These are phyloP conservation scores for Fraxinus paxiana DNA, from an alignment of 305 asterid species.

Conservation along the genomic window DNA sequence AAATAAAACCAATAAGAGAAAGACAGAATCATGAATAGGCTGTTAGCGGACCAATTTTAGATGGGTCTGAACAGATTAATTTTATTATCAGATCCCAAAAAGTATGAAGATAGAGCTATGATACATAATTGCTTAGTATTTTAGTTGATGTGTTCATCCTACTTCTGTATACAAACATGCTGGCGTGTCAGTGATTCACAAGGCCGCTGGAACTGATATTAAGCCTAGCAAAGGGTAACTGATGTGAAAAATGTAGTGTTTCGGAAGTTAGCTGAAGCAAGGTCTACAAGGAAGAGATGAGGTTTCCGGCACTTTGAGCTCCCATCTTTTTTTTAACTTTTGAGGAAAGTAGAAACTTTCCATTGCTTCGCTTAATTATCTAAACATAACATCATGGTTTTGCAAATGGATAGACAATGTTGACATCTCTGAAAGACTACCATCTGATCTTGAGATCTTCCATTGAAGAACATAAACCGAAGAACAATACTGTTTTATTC, in stretches of 20 bases:
- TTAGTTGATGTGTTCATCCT: neutral
- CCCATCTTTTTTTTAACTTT: neutral
- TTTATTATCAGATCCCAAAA: neutral
- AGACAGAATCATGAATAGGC: conserved; percentile 11
- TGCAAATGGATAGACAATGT: neutral
- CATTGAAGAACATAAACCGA: neutral
- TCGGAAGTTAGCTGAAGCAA: neutral
- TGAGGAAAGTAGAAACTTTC: neutral
- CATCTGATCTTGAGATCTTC: neutral
- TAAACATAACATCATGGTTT: conserved; percentile 6
- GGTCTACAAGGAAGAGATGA: neutral
- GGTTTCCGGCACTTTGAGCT: neutral
- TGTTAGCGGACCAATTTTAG: conserved; percentile 6
- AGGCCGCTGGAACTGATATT: neutral
- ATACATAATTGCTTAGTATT: neutral
- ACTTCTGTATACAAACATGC: neutral
- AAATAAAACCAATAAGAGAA: conserved; percentile 22
- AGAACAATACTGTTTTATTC: neutral
- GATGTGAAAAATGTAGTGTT: neutral
- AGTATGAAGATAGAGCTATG: neutral
- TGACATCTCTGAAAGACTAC: conserved; percentile 1
- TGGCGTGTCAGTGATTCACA: neutral
- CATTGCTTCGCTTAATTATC: neutral
- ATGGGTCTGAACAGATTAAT: neutral
- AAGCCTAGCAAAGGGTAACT: neutral